Evolutionary conservation across 2,329 filamentous ascomycete genomes (phyloP).

Genomic region (Pseudogymnoascus sp.): DNA sequence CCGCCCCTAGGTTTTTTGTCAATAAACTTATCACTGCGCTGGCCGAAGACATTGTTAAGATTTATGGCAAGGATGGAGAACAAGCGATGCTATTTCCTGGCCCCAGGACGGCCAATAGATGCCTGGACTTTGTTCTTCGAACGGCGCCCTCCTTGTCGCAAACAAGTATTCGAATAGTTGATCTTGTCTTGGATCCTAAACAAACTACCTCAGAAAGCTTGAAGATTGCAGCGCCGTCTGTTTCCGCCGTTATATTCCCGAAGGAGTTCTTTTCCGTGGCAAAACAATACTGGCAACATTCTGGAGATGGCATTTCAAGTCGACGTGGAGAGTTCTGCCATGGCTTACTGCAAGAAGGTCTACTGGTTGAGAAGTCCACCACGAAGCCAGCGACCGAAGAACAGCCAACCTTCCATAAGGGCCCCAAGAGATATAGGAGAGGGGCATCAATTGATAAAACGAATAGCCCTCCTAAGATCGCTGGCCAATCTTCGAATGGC

Average conservation of each 20-base stretch:
- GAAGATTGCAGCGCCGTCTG: constrained; percentile 48
- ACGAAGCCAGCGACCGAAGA: constrained; percentile 20
- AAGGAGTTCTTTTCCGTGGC: constrained; percentile 60
- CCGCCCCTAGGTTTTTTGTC: constrained; percentile 70
- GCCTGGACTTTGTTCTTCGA: constrained; percentile 62
- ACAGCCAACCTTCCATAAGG: constrained; percentile 42
- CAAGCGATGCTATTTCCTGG: constrained; percentile 81
- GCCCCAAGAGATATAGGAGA: constrained; percentile 74
- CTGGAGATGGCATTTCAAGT: constrained; percentile 86
- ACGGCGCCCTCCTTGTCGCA: constrained; percentile 47
- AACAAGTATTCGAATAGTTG: constrained; percentile 47
- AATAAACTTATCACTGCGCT: constrained; percentile 75
- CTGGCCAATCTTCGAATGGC: constrained; percentile 15
- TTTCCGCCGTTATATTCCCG: constrained; percentile 67
- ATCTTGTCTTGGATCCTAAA: constrained; percentile 55
- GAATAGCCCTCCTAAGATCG: constrained; percentile 15
- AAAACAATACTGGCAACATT: constrained; percentile 98
- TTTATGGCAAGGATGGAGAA: constrained; percentile 54
- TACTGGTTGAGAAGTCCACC: constrained; percentile 46
- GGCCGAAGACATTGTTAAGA: constrained; percentile 57
- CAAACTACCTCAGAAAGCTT: constrained; percentile 45
- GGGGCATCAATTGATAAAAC: constrained; percentile 43
- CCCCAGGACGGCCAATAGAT: constrained; percentile 59
- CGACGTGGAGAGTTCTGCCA: constrained; percentile 86
- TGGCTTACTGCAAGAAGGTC: constrained; percentile 61